Evolutionary conservation across 2,329 filamentous ascomycete genomes (phyloP), one percentile per base, ranked within the genome.

Genomic region (Phoma herbarum): DNA sequence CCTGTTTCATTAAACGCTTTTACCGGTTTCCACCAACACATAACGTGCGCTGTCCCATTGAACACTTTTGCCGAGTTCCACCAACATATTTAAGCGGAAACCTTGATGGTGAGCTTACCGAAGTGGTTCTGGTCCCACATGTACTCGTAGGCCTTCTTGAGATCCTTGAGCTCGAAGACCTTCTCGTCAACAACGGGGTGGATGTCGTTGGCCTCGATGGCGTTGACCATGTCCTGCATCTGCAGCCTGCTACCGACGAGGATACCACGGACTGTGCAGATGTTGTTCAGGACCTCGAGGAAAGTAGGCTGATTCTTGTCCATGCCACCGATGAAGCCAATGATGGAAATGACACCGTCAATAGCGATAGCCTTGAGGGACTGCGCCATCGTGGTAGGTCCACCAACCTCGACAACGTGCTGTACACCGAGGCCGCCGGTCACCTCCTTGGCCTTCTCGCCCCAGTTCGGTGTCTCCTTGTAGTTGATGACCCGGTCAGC

Each of bases 351-450:
- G 14, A 85, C 75, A 31, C 85, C 85, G 62, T 86, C 85, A 28
- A 81, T 80, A 51, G 78, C 79, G 57, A 86, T 76, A 1, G 83
- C 83, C 62, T 82, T 82, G 39, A 89, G 75, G 2, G 75, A 77
- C 63, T 79, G 76, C 2, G 77, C 66, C 62, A 90, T 80, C 0
- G 87, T 90, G n/a, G 80, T 81, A 0, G 85, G 80, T 0, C 88
- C 88, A 12, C 86, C 88, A n/a, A 90, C 84, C 66, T 91, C 89
- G 37, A 90, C 68, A 37, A 91, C 78, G 60, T 88, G 81, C 65
- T 90, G 83, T 8, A 89, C 84, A 12, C 89, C 89, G 2, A 66
- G 68, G 16, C 82, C 82, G 0, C 78, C 73, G 0, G 84, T 85
- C 5, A 86, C 71, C 48, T 75, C 77, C 61, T 81, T 81, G 0